Evolutionary conservation across 768 basidiomycete species (phyloP).

Genomic region (Saitozyma podzolica): DNA sequence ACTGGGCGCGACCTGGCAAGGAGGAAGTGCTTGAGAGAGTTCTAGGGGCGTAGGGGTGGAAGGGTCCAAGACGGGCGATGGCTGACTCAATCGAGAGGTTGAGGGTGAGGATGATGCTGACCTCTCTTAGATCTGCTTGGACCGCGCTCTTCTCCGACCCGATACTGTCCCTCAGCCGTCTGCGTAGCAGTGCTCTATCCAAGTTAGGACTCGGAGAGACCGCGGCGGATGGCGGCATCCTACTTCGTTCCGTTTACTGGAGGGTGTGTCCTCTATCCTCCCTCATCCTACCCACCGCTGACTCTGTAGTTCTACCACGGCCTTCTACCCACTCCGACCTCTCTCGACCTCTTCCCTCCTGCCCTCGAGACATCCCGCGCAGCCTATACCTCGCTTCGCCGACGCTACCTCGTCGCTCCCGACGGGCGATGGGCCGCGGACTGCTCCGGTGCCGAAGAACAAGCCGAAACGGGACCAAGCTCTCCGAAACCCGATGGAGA

Average conservation of each 20-base stretch:
- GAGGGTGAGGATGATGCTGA: not conserved
- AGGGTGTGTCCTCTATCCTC: constrained; percentile 28
- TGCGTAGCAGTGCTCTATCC: constrained; percentile 26
- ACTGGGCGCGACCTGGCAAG: not conserved
- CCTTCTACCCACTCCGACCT: constrained; percentile 39
- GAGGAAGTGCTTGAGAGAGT: not conserved
- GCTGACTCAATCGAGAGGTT: too few species aligned
- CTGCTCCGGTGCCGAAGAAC: constrained; percentile 34
- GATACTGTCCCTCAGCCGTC: constrained; percentile 26
- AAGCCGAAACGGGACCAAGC: constrained; percentile 2
- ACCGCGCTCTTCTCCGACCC: constrained; percentile 34
- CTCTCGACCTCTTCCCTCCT: constrained; percentile 31
- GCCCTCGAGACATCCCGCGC: constrained; percentile 19
- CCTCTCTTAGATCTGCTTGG: constrained; percentile 27
- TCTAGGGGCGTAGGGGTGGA: too few species aligned
- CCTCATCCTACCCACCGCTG: not conserved
- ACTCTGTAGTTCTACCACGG: constrained; percentile 35
- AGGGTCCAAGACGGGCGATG: too few species aligned
- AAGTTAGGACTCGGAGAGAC: constrained; percentile 32
- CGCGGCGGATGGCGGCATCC: constrained; percentile 30
- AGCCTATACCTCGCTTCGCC: constrained; percentile 31
- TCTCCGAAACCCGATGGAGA: constrained; percentile 3
- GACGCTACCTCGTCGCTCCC: constrained; percentile 46
- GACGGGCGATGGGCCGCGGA: constrained; percentile 51
- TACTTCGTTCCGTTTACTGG: constrained; percentile 48